Conservation (phyloP, 1,139 yeast genomes). For the Pichia sp. region DNA sequence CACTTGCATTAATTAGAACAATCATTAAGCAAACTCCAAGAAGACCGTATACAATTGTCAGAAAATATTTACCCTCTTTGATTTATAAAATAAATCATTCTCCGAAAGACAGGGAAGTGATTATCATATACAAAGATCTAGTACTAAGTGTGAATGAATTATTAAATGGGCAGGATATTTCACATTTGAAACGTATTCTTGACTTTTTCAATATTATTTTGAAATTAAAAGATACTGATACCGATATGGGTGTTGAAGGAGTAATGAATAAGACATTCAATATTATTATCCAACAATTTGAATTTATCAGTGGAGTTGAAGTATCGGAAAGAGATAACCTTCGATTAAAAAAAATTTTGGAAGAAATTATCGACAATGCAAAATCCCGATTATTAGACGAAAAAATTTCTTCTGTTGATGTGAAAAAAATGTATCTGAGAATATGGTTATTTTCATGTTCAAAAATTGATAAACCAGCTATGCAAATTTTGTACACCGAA, state of each 20-base stretch:
- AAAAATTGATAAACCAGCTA: slow-evolving; percentile 8
- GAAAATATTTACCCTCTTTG: slow-evolving; percentile 17
- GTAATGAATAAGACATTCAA: slow-evolving; percentile 3
- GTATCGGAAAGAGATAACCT: slow-evolving; percentile 6
- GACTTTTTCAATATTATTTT: slow-evolving; percentile 14
- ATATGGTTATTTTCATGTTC: slow-evolving; percentile 13
- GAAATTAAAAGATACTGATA: slow-evolving; percentile 1
- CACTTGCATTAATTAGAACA: slow-evolving; percentile 11
- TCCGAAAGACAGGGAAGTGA: slow-evolving; percentile 4
- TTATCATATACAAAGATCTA: slow-evolving; percentile 7
- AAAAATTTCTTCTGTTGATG: neutral
- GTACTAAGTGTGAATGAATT: slow-evolving; percentile 5
- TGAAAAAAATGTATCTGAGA: slow-evolving; percentile 4
- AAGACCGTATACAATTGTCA: slow-evolving; percentile 20
- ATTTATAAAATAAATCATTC: slow-evolving; percentile 17
- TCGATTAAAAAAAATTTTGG: slow-evolving; percentile 8
- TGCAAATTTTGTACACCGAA: slow-evolving; percentile 24
- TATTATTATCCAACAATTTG: slow-evolving; percentile 9
- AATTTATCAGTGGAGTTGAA: slow-evolving; percentile 8
- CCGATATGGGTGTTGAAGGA: neutral
- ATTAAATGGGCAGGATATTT: slow-evolving; percentile 13
- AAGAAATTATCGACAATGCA: slow-evolving; percentile 3
- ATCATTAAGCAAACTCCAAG: slow-evolving; percentile 12
- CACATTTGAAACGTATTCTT: slow-evolving; percentile 12
- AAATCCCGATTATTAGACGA: slow-evolving; percentile 8